Percentiles rank a stretch among this genome's conserved stretches.
Conservation (phyloP, 306 rosid genomes). For the Fragaria vesca region DNA sequence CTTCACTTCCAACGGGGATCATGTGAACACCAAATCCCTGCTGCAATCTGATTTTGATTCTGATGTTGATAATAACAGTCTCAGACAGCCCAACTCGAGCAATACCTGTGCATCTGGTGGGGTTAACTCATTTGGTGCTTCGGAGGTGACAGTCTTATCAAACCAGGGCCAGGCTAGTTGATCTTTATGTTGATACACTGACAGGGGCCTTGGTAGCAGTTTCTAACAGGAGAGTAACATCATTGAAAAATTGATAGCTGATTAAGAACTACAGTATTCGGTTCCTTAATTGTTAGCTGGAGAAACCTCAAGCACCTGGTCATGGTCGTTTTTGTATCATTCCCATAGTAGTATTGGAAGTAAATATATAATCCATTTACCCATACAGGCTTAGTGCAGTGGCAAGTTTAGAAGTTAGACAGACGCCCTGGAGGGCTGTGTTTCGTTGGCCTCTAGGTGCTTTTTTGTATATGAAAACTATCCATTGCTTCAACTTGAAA, state of each 20-base stretch:
- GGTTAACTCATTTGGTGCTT: constrained; percentile 35
- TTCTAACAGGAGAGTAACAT: constrained; percentile 18
- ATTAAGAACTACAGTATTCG: constrained; percentile 10
- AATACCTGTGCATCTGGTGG: constrained; percentile 42
- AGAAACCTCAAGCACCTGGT: neutral
- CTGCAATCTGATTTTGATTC: constrained; percentile 37
- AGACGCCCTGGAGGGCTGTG: constrained; percentile 28
- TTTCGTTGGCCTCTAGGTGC: constrained; percentile 36
- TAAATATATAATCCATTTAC: neutral
- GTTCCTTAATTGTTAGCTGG: neutral
- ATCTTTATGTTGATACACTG: constrained; percentile 23
- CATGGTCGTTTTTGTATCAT: neutral
- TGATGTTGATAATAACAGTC: constrained; percentile 37
- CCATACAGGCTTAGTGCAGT: neutral
- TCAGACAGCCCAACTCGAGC: constrained; percentile 34
- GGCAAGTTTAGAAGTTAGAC: neutral
- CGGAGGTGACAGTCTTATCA: constrained; percentile 47
- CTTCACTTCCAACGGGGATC: constrained; percentile 17
- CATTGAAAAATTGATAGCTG: neutral
- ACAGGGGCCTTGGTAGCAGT: constrained; percentile 25
- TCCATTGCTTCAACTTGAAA: constrained; percentile 7
- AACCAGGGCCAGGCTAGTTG: constrained; percentile 58
- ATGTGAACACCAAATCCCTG: neutral
- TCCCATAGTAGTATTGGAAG: constrained; percentile 7
- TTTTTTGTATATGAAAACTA: constrained; percentile 33